phyloP scores from a whole-genome alignment of 192 early-diverging fungal species.

The Piromyces finnis region DNA sequence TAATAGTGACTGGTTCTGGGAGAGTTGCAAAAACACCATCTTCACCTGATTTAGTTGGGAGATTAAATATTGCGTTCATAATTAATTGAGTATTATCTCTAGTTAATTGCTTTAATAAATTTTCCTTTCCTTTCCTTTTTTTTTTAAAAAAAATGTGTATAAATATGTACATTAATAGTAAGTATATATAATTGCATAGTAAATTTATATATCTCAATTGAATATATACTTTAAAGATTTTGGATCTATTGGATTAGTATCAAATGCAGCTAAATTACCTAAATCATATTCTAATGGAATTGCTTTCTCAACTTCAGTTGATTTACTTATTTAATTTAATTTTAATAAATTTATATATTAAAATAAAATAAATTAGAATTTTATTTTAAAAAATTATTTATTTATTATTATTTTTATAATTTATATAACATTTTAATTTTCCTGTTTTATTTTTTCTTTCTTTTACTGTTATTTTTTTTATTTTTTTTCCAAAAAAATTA shows the following conservation, averaged over 20 bases:
- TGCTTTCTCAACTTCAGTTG: neutral
- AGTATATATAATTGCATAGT: no score
- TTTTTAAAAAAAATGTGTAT: no score
- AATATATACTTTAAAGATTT: constrained; percentile 17
- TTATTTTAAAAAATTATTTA: no score
- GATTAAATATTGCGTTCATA: constrained; percentile 73
- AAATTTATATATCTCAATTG: neutral
- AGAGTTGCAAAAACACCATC: constrained; percentile 64
- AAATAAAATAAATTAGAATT: no score
- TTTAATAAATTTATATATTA: no score
- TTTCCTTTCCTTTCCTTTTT: constrained; percentile 19
- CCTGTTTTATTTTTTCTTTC: no score
- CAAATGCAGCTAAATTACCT: constrained; percentile 60
- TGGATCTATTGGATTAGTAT: constrained; percentile 64
- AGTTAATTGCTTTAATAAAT: constrained; percentile 45
- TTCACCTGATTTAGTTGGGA: constrained; percentile 40
- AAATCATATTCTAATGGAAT: constrained; percentile 71
- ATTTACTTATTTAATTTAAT: neutral
- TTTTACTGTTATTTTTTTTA: no score
- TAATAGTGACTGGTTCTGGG: constrained; percentile 35
- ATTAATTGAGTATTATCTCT: constrained; percentile 71
- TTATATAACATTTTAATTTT: no score
- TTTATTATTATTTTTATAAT: no score
- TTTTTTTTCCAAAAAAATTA: no score
- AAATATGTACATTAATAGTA: no score